phyloP scores from a whole-genome alignment of 2,329 filamentous ascomycete species.

The Diaporthe sp. region DNA sequence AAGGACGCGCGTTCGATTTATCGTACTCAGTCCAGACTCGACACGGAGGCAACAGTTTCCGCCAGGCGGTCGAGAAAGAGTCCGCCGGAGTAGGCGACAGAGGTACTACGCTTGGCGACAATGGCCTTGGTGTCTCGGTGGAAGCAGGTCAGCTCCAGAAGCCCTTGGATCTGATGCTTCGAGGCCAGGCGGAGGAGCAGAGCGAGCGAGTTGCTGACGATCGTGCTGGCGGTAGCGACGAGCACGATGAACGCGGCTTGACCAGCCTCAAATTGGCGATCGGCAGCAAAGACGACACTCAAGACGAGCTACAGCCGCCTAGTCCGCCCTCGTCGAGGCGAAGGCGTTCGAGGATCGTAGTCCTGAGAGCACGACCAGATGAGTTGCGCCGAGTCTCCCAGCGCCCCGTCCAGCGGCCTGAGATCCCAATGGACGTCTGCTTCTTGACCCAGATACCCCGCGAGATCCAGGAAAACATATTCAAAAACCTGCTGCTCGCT shows the following conservation, averaged over 20 bases:
- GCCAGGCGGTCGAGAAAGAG: background rate
- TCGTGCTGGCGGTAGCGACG: background rate
- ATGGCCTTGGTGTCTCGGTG: background rate
- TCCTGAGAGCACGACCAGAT: background rate
- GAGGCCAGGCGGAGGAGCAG: background rate
- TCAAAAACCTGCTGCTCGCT: conserved; percentile 50
- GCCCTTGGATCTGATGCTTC: background rate
- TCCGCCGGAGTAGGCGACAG: background rate
- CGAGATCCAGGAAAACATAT: conserved; percentile 53
- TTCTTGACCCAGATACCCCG: conserved; percentile 43
- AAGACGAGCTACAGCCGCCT: background rate
- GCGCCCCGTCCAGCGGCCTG: conserved; percentile 3
- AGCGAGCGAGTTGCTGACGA: background rate
- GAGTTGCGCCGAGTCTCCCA: background rate
- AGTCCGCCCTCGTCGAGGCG: background rate
- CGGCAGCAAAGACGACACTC: too few relatives aligned
- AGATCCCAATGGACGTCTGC: conserved; percentile 3
- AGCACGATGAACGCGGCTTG: background rate
- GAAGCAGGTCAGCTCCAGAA: background rate
- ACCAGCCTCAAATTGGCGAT: background rate
- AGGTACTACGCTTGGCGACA: background rate
- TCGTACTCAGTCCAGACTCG: background rate
- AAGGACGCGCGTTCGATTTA: too few relatives aligned
- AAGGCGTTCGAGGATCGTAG: conserved; percentile 7
- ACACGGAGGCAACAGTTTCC: background rate